Base-by-base conservation (phyloP, 176 grass and related monocot species). In the Thalia dealbata region DNA sequence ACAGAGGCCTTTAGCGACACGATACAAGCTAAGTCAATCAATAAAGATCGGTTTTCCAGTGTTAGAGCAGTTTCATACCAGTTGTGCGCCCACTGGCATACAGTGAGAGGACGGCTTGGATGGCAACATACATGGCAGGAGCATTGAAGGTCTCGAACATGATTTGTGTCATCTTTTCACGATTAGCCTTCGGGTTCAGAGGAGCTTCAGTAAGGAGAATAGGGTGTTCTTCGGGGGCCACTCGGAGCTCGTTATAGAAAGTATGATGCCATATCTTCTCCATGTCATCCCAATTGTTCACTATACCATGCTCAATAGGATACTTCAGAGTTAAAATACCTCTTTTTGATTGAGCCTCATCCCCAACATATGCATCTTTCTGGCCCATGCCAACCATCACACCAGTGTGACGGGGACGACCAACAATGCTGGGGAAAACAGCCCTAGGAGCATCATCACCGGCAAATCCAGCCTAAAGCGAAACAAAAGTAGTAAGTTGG, bases 101-200 rank as follows among this genome's bases (percentile, higher is more conserved):
- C 10, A 88, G 86, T 8, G 86, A 88, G 79, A 89, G 75, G 9
- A 89, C 86, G 0, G 86, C 86, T 71, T 89, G 86, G 71, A 89
- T 89, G 73, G 86, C 86, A 3, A 89, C 86, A 23, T 89, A 89
- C 82, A 85, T 89, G 75, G 86, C 82, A 21, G 86, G 86, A 30
- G 82, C 60, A 61, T 85, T 84, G 86, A 89, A 89, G 5, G 82
- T 89, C 72, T 89, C 86, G 35, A 89, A 89, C 82, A 89, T 89
- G 82, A 89, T 89, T 82, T 89, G 86, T 50, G 86, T 89, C 86
- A 89, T 89, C 78, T 89, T 89, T 78, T 89, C 86, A 0, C 86
- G 66, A 7, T 89, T 89, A 55, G 82, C 86, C 79, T 89, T 89
- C 71, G 86, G 86, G 71, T 89, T 89, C 73, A 89, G 82, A 6